These are phyloP conservation scores for Leccinum boreale DNA, from an alignment of 768 basidiomycete species.

Conservation along the genomic window DNA sequence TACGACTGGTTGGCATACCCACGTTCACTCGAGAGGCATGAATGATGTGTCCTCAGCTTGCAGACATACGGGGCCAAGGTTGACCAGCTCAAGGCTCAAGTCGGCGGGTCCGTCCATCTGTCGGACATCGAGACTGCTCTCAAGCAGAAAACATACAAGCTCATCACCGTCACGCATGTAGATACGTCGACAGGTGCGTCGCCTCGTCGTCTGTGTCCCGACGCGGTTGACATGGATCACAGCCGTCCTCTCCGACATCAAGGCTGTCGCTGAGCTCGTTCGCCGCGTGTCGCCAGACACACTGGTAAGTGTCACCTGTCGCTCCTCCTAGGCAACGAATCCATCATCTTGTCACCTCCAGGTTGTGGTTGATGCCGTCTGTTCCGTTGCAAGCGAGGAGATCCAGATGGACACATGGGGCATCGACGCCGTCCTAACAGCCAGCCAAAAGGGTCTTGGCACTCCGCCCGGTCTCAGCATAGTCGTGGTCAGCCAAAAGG, in stretches of 20 bases:
- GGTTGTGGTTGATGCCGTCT: constrained; percentile 90
- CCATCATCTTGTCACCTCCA: constrained; percentile 24
- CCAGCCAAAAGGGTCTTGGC: constrained; percentile 90
- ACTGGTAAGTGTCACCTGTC: constrained; percentile 45
- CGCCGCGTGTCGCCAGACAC: constrained; percentile 79
- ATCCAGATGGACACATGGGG: constrained; percentile 93
- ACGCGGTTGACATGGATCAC: constrained; percentile 5
- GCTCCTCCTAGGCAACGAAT: background rate
- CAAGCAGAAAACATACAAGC: constrained; percentile 76
- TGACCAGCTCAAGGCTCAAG: constrained; percentile 74
- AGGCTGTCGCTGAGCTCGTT: constrained; percentile 71
- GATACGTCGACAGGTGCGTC: constrained; percentile 77
- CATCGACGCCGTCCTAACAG: constrained; percentile 83
- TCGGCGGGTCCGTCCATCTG: constrained; percentile 71
- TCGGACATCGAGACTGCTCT: constrained; percentile 66
- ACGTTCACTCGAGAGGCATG: no score
- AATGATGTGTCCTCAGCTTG: constrained; percentile 45
- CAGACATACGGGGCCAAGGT: constrained; percentile 87
- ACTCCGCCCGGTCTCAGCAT: constrained; percentile 92
- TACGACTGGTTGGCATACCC: constrained; percentile 62
- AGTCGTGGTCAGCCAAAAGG: constrained; percentile 74
- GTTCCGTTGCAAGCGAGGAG: constrained; percentile 94
- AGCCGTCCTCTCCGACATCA: constrained; percentile 85
- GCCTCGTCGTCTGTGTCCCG: background rate
- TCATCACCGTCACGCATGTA: constrained; percentile 93